phyloP scores from a whole-genome alignment of 1,284 basidiomycete genomes.

The Wallemia mellicola region DNA sequence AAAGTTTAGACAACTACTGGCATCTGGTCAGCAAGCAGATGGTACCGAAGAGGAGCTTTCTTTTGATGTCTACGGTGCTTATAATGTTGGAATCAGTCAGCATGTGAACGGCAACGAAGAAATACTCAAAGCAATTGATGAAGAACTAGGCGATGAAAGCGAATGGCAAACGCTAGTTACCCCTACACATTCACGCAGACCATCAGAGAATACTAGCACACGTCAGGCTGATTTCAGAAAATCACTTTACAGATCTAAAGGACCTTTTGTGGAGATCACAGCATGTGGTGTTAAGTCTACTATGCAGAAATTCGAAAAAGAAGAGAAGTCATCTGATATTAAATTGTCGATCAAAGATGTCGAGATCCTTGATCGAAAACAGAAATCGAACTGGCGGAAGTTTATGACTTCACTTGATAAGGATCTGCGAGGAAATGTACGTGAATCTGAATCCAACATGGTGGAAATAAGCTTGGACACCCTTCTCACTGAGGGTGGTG shows the following conservation, averaged over 20 bases:
- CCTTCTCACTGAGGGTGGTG: background rate
- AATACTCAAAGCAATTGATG: slow-evolving; percentile 59
- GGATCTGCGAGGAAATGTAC: slow-evolving; percentile 50
- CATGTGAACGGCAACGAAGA: slow-evolving; percentile 36
- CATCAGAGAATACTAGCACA: background rate
- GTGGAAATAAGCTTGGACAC: slow-evolving; percentile 15
- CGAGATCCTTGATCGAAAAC: slow-evolving; percentile 66
- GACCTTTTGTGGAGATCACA: slow-evolving; percentile 29
- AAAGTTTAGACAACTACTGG: slow-evolving; percentile 78
- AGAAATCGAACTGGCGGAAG: slow-evolving; percentile 84
- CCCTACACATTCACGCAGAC: background rate
- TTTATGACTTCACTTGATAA: slow-evolving; percentile 61
- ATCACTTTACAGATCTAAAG: slow-evolving; percentile 41
- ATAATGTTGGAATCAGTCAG: slow-evolving; percentile 55
- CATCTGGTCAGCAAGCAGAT: slow-evolving; percentile 63
- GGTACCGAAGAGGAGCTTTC: slow-evolving; percentile 30
- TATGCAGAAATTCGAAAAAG: background rate
- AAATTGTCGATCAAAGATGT: slow-evolving; percentile 35
- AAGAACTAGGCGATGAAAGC: slow-evolving; percentile 30
- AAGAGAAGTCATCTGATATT: slow-evolving; percentile 27
- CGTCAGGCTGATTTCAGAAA: slow-evolving; percentile 11
- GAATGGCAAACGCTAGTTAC: slow-evolving; percentile 6
- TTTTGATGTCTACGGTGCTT: slow-evolving; percentile 62
- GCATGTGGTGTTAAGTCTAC: background rate
- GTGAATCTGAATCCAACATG: slow-evolving; percentile 78